Evolutionary conservation across 495 filamentous ascomycete species (phyloP).

Genomic region (Saxophila tyrrhenica): DNA sequence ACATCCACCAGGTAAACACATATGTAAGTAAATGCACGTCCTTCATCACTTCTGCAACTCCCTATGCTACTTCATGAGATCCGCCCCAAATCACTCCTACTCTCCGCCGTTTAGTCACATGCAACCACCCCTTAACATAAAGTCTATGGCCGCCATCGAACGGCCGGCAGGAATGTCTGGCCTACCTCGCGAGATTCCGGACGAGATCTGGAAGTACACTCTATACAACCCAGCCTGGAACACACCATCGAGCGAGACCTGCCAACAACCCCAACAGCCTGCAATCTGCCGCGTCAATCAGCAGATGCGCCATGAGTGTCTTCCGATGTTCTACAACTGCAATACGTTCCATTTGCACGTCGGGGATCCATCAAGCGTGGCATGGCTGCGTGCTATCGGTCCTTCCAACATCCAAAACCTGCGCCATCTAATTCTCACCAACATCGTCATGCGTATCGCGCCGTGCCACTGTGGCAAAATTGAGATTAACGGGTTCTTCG

Average conservation of each 20-base stretch:
- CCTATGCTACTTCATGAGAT: too few species aligned
- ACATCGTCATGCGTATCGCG: too few species aligned
- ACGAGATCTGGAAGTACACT: constrained; percentile 7
- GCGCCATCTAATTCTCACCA: too few species aligned
- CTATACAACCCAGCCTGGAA: neutral
- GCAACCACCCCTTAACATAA: too few species aligned
- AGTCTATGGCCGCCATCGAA: neutral
- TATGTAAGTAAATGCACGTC: neutral
- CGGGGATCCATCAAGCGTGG: neutral
- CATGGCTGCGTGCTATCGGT: neutral
- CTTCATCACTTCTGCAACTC: too few species aligned
- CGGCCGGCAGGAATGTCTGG: too few species aligned
- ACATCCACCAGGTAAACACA: neutral
- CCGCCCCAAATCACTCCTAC: too few species aligned
- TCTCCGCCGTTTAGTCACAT: too few species aligned
- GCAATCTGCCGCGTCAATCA: constrained; percentile 3
- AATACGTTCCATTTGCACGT: neutral
- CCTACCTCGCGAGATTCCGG: constrained; percentile 9
- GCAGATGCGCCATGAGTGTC: constrained; percentile 3
- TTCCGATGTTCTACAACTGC: constrained; percentile 9
- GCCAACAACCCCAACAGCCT: constrained; percentile 3
- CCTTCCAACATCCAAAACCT: too few species aligned
- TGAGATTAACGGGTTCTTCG: too few species aligned
- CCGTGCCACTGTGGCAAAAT: too few species aligned
- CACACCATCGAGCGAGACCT: neutral